Conservation (phyloP, 805 yeast genomes). For the Candida koratica region DNA sequence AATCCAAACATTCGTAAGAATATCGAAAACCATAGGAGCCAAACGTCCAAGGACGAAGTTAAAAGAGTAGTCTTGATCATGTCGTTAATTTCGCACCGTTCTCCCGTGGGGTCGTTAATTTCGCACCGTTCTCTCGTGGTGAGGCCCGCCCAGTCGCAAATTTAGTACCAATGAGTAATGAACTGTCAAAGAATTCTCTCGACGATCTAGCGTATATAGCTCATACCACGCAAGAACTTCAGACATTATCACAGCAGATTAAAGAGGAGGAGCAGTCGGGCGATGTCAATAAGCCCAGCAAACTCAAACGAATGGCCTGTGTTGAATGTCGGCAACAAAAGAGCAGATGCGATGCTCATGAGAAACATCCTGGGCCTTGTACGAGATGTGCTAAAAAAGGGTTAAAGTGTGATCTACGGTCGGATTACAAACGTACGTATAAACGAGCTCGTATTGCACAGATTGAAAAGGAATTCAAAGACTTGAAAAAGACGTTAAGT, state of each 20-base stretch:
- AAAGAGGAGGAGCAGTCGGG: constrained; percentile 12
- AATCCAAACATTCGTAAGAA: constrained; percentile 69
- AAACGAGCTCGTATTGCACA: constrained; percentile 83
- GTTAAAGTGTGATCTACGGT: constrained; percentile 65
- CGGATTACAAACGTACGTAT: constrained; percentile 83
- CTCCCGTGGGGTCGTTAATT: too few species aligned
- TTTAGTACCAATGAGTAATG: constrained; percentile 15
- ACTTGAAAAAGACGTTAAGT: constrained; percentile 53
- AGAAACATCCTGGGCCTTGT: constrained; percentile 73
- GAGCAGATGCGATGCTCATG: constrained; percentile 83
- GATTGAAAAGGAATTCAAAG: constrained; percentile 76
- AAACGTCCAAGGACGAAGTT: constrained; percentile 48
- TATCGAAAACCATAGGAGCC: constrained; percentile 63
- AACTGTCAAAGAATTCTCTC: constrained; percentile 25
- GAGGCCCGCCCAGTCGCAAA: neutral
- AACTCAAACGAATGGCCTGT: constrained; percentile 72
- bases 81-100: too few species aligned
- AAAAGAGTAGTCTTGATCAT: constrained; percentile 17
- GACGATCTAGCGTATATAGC: constrained; percentile 43
- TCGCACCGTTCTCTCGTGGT: too few species aligned
- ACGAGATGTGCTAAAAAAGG: constrained; percentile 73
- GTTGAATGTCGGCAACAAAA: constrained; percentile 96
- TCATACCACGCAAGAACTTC: constrained; percentile 41
- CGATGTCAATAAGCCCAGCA: constrained; percentile 12
- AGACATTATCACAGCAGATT: constrained; percentile 25